Evolutionary conservation across 495 filamentous ascomycete genomes (phyloP).

Genomic region (Hamigera avellanea): DNA sequence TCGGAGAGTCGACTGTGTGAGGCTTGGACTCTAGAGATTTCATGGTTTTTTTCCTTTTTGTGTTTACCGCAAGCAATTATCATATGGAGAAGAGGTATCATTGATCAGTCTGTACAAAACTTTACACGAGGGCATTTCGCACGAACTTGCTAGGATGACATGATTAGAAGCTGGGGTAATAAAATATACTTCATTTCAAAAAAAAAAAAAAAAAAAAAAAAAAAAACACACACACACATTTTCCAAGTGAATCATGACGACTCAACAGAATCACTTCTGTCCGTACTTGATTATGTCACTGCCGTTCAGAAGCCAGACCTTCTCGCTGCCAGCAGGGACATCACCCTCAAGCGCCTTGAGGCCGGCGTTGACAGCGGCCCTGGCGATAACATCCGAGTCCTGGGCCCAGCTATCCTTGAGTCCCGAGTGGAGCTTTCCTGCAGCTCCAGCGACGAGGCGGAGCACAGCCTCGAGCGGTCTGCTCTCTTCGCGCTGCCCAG

Average conservation of each 20-base stretch:
- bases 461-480: slow-evolving; percentile 37
- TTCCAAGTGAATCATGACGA: slow-evolving; percentile 4
- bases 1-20: too few species aligned
- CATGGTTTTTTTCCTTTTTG: too few species aligned
- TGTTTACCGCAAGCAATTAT: too few species aligned
- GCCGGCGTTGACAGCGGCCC: slow-evolving; percentile 51
- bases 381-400: slow-evolving; percentile 63
- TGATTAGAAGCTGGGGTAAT: too few species aligned
- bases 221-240: too few species aligned
- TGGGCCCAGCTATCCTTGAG: slow-evolving; percentile 59
- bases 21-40: too few species aligned
- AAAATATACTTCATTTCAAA: too few species aligned
- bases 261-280: slow-evolving; percentile 7
- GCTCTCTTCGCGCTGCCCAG: slow-evolving; percentile 53
- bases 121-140: too few species aligned
- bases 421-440: slow-evolving; percentile 41
- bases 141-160: too few species aligned
- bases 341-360: slow-evolving; percentile 36
- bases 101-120: too few species aligned
- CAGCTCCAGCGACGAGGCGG: slow-evolving; percentile 34
- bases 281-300: slow-evolving; percentile 26
- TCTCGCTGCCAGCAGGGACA: slow-evolving; percentile 29
- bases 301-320: slow-evolving; percentile 29
- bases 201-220: too few species aligned
- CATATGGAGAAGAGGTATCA: too few species aligned